Percentiles rank a stretch among this genome's conserved stretches.
Conservation (phyloP, 225 moss, liverwort and hornwort genomes). For the Pseudisothecium myosuroides region DNA sequence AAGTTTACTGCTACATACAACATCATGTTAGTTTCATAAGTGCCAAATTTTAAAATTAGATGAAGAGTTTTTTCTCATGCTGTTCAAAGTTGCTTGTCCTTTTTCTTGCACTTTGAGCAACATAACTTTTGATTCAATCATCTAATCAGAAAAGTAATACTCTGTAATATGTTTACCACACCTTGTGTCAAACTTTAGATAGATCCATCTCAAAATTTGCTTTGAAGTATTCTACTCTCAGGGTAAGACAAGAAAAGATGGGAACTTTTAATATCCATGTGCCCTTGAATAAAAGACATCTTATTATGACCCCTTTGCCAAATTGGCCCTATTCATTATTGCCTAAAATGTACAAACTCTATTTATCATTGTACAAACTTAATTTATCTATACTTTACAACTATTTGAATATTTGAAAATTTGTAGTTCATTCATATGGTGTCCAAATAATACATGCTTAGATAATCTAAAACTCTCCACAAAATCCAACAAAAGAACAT, state of each 20-base stretch:
- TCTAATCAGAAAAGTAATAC: neutral
- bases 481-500: neutral
- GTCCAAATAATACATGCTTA: neutral
- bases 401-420: neutral
- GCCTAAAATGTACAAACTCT: neutral
- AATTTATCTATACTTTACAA: neutral
- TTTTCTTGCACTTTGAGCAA: rapidly evolving
- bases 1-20: rapidly evolving
- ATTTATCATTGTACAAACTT: neutral
- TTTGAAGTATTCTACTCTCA: neutral
- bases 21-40: neutral
- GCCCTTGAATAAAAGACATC: neutral
- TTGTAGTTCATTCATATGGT: no score
- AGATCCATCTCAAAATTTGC: neutral
- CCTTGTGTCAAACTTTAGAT: neutral
- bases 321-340: neutral
- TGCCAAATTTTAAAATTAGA: neutral
- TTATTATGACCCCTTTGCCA: neutral
- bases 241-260: neutral
- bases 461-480: neutral
- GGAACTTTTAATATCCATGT: neutral
- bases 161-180: neutral
- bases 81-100: neutral
- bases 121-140: neutral
- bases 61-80: rapidly evolving